phyloP scores from a whole-genome alignment of 768 basidiomycete genomes.

The Macrocybe gigantea region DNA sequence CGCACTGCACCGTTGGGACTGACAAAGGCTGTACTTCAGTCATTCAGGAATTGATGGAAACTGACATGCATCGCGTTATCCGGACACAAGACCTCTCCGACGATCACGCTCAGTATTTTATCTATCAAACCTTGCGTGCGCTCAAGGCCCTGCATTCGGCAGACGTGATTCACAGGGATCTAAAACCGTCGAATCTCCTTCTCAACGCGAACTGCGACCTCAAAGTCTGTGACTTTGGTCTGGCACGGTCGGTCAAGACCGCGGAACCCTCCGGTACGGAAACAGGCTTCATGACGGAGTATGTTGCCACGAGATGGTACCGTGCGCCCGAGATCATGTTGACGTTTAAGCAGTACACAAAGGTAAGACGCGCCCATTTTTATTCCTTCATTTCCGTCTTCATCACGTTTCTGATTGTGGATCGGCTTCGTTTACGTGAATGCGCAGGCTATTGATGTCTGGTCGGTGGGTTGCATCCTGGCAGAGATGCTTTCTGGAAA shows the following conservation, averaged over 20 bases:
- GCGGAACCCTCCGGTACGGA: constrained; percentile 82
- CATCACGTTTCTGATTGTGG: constrained; percentile 5
- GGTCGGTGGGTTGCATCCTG: constrained; percentile 84
- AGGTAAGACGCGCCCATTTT: constrained; percentile 38
- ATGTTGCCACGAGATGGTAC: constrained; percentile 98
- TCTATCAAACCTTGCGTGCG: constrained; percentile 91
- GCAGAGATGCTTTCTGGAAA: constrained; percentile 98
- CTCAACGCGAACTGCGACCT: constrained; percentile 96
- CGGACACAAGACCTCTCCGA: constrained; percentile 92
- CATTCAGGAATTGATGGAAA: constrained; percentile 92
- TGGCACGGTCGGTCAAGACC: constrained; percentile 85
- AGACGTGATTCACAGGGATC: constrained; percentile 93
- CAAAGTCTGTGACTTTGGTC: constrained; percentile 93
- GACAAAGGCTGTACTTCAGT: constrained; percentile 31
- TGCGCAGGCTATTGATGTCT: constrained; percentile 73
- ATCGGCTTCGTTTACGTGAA: constrained; percentile 5
- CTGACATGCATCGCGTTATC: constrained; percentile 96
- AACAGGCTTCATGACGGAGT: constrained; percentile 92
- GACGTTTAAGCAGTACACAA: constrained; percentile 98
- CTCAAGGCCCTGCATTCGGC: constrained; percentile 96
- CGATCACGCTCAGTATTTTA: constrained; percentile 92
- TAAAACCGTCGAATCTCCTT: constrained; percentile 96
- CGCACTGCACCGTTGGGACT: not conserved
- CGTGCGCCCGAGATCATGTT: constrained; percentile 99
- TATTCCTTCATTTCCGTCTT: constrained; percentile 11